Percentiles rank a stretch among this genome's conserved stretches.
These are phyloP conservation scores for Xylariaceae sp. DNA, from an alignment of 2,329 filamentous ascomycete species.

Conservation along the genomic window DNA sequence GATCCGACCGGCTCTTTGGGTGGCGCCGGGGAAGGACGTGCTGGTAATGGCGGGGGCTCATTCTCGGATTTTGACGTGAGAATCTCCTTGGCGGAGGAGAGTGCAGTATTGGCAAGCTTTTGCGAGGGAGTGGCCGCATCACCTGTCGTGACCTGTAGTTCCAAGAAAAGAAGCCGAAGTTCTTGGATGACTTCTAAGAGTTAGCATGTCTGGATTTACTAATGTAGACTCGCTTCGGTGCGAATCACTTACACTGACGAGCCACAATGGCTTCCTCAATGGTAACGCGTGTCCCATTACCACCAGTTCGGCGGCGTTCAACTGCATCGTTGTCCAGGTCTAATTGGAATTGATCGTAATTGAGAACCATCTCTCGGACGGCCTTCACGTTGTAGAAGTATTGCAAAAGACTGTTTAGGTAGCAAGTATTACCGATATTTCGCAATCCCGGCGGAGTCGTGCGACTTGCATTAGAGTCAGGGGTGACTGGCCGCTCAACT, in stretches of 20 bases:
- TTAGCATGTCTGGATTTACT: slow-evolving; percentile 13
- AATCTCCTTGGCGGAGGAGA: slow-evolving; percentile 49
- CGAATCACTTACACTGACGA: slow-evolving; percentile 63
- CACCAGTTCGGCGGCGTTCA: slow-evolving; percentile 67
- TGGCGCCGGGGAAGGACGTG: slow-evolving; percentile 40
- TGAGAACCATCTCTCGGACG: slow-evolving; percentile 72
- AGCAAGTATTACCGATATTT: slow-evolving; percentile 97
- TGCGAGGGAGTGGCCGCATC: slow-evolving; percentile 65
- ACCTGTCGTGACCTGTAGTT: slow-evolving; percentile 60
- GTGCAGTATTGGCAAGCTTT: slow-evolving; percentile 72
- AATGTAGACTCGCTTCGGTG: not conserved
- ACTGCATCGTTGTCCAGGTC: slow-evolving; percentile 60
- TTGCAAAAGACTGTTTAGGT: slow-evolving; percentile 92
- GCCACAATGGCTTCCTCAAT: slow-evolving; percentile 57
- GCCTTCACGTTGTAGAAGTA: slow-evolving; percentile 88
- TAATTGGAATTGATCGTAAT: slow-evolving; percentile 67
- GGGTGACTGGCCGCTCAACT: not conserved
- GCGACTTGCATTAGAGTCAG: slow-evolving; percentile 28
- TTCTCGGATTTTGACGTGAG: slow-evolving; percentile 21
- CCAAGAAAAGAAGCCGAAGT: slow-evolving; percentile 63
- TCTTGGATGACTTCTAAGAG: slow-evolving; percentile 61
- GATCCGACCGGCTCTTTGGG: slow-evolving; percentile 37
- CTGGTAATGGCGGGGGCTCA: slow-evolving; percentile 46
- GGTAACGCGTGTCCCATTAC: slow-evolving; percentile 48
- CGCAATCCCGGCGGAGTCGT: slow-evolving; percentile 77